Percentiles rank a stretch among this genome's conserved stretches.
Conservation (phyloP, 1,139 yeast species). For the Zygoascus meyerae region DNA sequence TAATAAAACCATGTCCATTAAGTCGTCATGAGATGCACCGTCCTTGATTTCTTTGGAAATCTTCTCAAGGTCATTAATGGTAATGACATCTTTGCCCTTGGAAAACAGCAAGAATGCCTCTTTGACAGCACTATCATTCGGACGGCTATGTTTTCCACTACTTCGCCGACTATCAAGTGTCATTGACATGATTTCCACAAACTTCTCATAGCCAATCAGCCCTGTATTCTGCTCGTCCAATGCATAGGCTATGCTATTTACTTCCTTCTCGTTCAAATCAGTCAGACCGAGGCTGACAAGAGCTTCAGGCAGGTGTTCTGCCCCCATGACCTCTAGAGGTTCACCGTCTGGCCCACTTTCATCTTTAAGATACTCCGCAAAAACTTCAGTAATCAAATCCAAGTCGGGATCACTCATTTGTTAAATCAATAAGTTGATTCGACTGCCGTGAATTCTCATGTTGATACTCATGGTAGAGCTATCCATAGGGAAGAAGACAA, state of each 20-base stretch:
- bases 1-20: conserved; percentile 30
- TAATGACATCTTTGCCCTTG: conserved; percentile 21
- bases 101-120: conserved; percentile 27
- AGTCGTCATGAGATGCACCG: conserved; percentile 27
- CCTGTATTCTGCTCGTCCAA: conserved; percentile 27
- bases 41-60: conserved; percentile 29
- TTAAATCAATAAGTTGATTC: no score
- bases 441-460: no score
- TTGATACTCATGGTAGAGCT: no score
- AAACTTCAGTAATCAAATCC: conserved; percentile 25
- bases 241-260: conserved; percentile 9
- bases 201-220: conserved; percentile 27
- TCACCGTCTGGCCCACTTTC: conserved; percentile 20
- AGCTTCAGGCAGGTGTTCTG: conserved; percentile 20
- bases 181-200: conserved; percentile 19
- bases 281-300: conserved; percentile 24
- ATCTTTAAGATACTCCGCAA: conserved; percentile 27
- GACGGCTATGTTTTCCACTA: conserved; percentile 9
- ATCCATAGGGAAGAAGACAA: no score
- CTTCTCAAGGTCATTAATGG: conserved; percentile 24
- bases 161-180: conserved; percentile 6
- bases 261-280: conserved; percentile 5
- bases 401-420: conserved; percentile 10
- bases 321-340: conserved; percentile 22
- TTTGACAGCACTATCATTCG: conserved; percentile 13